Evolutionary conservation across 345 rosid species (phyloP), one percentile per base, ranked within the genome.

Genomic region (Combretum micranthum): DNA sequence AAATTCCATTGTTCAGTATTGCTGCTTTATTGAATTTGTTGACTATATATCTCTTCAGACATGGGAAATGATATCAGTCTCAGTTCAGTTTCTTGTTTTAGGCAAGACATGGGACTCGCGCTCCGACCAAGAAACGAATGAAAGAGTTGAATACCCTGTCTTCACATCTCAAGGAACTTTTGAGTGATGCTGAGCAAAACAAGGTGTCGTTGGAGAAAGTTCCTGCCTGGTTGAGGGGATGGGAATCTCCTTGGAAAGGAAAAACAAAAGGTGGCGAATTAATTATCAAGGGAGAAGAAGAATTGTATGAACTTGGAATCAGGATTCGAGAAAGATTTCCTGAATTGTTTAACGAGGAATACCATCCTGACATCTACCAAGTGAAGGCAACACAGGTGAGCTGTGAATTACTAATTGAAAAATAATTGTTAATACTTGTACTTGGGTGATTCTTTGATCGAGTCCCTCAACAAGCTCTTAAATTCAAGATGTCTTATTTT

Each of bases 31-130:
- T 9, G 26, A 20, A 20, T 13, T 12, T 12, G 20, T 20, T 50
- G 15, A 20, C 6, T 50, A 19, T 2, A 50, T 20, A 50, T 50
- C 25, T 48, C 13, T 11, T 32, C 39, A 32, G 39, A 32, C 39
- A 32, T 32, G 39, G 10, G 9, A 32, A 32, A 32, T 1, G 39
- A 32, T 32, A 32, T 9, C 39, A 32, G 39, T 32, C 39, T 32
- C 55, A 49, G 55, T 2, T 4, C 11, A 4, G 23, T 64, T 50
- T 55, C 13, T 11, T 42, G 59, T 46, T 42, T 11, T 66, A 93
- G 99, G 91, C 96, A 70, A 83, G 99, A 68, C 99, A 89, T 57
- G 97, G 99, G 48, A 87, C 99, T 66, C 97, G 96, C 52, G 75
- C 95, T 57, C 99, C 99, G 3, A 87, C 97, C n/a, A 83, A 80